phyloP scores from a whole-genome alignment of 2,329 filamentous ascomycete genomes.

The Aspergillus terreus region DNA sequence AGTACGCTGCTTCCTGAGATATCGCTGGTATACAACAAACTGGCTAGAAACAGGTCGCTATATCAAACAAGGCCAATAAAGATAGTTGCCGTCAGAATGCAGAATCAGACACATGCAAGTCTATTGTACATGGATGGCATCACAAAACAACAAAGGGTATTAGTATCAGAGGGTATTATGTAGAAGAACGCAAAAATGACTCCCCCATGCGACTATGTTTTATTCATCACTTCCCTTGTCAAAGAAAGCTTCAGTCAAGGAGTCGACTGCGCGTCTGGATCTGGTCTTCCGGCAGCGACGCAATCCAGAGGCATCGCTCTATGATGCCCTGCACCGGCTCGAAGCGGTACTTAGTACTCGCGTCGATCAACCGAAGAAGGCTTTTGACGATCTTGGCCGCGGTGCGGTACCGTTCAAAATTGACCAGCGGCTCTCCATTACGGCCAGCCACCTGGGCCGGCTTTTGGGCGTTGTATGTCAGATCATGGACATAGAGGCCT shows the following conservation, averaged over 20 bases:
- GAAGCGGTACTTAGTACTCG: conserved; percentile 60
- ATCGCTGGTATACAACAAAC: too few relatives aligned
- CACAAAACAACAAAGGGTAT: conserved; percentile 7
- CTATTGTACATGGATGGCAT: background rate
- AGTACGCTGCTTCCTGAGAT: too few relatives aligned
- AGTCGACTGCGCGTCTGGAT: conserved; percentile 47
- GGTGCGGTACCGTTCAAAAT: conserved; percentile 65
- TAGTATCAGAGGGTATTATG: conserved; percentile 13
- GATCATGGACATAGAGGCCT: conserved; percentile 63
- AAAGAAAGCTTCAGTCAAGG: conserved; percentile 31
- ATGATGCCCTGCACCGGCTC: conserved; percentile 56
- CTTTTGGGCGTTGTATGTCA: conserved; percentile 66
- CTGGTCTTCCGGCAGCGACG: conserved; percentile 57
- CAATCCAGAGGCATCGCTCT: conserved; percentile 62
- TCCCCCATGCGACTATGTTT: background rate
- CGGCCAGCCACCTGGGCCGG: conserved; percentile 53
- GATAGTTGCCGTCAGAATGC: background rate
- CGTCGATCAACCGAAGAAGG: conserved; percentile 59
- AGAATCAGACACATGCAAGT: background rate
- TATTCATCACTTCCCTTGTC: background rate
- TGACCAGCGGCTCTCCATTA: conserved; percentile 55
- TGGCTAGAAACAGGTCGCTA: background rate
- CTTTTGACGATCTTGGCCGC: conserved; percentile 63
- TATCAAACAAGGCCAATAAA: background rate
- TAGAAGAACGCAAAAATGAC: conserved; percentile 3